Evolutionary conservation across 1,139 yeast species (phyloP), one percentile per base, ranked within the genome.

Genomic region (Candida anutae): DNA sequence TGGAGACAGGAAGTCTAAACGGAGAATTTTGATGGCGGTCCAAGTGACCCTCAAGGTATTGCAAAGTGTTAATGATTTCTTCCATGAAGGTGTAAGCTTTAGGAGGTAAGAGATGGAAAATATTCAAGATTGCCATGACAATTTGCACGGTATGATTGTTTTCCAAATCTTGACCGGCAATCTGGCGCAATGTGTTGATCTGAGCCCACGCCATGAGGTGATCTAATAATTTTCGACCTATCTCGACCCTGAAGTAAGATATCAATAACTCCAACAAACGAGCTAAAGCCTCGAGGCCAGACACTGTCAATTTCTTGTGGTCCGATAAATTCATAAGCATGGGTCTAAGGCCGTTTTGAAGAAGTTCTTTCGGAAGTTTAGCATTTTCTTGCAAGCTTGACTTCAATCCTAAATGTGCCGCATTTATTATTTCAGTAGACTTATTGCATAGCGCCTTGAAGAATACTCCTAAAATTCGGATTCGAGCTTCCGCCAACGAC

Each of bases 171-270:
- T 77, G 82, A 16, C 76, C 72, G 0, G 94, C 77, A 29, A 80
- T 70, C 39, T 73, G 73, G 28, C 83, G 73, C 27, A 93, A 57
- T 1, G 83, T 74, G 26, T 74, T 72, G 5, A 94, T 85, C 40
- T 85, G 93, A 0, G 97, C 95, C 95, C 96, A 88, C 0, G 96
- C 95, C 71, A 80, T 83, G 40, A 90, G 62, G 54, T 93, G 98
- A 45, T 93, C 98, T 17, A 93, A 66, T 30, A 93, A 62, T 46
- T 93, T 93, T 32, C 88, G 72, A 19, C 99, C 99, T 40, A 93
- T 90, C 52, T 93, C 99, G 14, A 90, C 96, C 49, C 94, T 81
- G 62, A 93, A 93, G 46, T 93, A 90, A 3, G 94, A 84, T 21
- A 90, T 87, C 41, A 93, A 64, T 15, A 93, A 62, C 46, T 90